These are phyloP conservation scores for Thermoascus crustaceus DNA, from an alignment of 2,329 filamentous ascomycete species.

Conservation along the genomic window DNA sequence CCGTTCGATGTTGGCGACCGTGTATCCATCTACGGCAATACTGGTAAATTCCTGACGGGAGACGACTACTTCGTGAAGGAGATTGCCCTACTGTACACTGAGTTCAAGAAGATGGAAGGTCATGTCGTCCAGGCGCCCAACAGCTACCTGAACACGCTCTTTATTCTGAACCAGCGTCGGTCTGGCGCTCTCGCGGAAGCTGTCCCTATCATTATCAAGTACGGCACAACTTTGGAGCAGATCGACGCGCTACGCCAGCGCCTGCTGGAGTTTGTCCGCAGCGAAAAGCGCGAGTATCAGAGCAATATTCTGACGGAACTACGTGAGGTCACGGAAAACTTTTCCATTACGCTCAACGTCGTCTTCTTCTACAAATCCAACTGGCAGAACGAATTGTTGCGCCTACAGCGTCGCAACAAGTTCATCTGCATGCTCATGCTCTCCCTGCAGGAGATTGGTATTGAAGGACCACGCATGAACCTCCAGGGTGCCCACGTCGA, in stretches of 20 bases:
- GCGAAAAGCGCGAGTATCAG: slow-evolving; percentile 85
- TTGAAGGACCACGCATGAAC: slow-evolving; percentile 72
- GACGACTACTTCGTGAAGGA: slow-evolving; percentile 97
- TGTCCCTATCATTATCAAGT: slow-evolving; percentile 74
- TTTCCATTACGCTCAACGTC: slow-evolving; percentile 80
- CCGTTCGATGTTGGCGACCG: slow-evolving; percentile 94
- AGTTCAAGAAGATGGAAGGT: slow-evolving; percentile 98
- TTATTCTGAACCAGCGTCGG: slow-evolving; percentile 89
- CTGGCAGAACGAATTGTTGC: slow-evolving; percentile 89
- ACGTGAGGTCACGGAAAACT: slow-evolving; percentile 68
- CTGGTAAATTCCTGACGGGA: slow-evolving; percentile 65
- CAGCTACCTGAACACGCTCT: slow-evolving; percentile 82
- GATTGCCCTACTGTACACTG: slow-evolving; percentile 85
- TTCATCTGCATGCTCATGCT: slow-evolving; percentile 89
- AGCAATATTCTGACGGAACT: slow-evolving; percentile 80
- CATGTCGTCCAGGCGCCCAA: slow-evolving; percentile 95
- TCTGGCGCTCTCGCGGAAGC: slow-evolving; percentile 83
- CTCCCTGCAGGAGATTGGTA: slow-evolving; percentile 72
- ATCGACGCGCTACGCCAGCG: slow-evolving; percentile 74
- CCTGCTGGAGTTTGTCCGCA: slow-evolving; percentile 72
- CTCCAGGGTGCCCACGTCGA: slow-evolving; percentile 60
- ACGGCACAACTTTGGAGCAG: slow-evolving; percentile 73
- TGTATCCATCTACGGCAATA: slow-evolving; percentile 84
- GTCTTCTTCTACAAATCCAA: slow-evolving; percentile 98
- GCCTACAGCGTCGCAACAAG: slow-evolving; percentile 83